Evolutionary conservation across 1,284 basidiomycete species (phyloP), one percentile per base, ranked within the genome.

Genomic region (Rhodotorula sp.): DNA sequence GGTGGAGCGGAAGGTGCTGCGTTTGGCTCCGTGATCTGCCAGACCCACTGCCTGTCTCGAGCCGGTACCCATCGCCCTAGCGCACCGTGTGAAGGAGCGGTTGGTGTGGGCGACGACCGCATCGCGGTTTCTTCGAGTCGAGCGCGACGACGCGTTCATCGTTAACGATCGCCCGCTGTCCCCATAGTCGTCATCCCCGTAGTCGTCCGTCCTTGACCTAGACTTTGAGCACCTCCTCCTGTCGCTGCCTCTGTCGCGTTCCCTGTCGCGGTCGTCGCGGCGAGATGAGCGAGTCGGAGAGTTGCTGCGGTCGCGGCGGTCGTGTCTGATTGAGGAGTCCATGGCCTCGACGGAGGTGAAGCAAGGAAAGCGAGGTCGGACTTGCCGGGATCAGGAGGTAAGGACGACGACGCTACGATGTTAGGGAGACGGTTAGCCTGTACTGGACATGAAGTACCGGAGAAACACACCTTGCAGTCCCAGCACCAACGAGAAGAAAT

Each of bases 31-130:
- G 28, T 24, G 57, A 58, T 48, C 57, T 62, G 44, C 34, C 53
- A 54, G 20, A 46, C n/a, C 61, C 61, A 62, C 24, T 52, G 28
- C 1, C 61, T 53, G 52, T 34, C 44, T 2, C 4, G 22, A 24
- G 30, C 61, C 1, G 61, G 61, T 4, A 62, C 61, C 61, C 61
- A 62, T 2, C 48, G 61, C 24, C 53, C 52, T 8, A 26, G 24
- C 9, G 18, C 31, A 10, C 24, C 9, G 11, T 44, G 52, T 24
- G 40, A 44, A 24, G 52, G 60, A 6, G 40, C 24, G 1, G 37
- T 20, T 4, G 46, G 22, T 28, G 40, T 13, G 9, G 10, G 18
- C 22, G 28, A 62, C 22, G 37, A 40, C 37, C 20, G 7, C 47
- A n/a, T 50, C 40, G 40, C 40, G 22, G 22, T 50, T n/a, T 22